Evolutionary conservation across 78 protist genomes (phyloP).

Genomic region (Dictyostelium purpureum): DNA sequence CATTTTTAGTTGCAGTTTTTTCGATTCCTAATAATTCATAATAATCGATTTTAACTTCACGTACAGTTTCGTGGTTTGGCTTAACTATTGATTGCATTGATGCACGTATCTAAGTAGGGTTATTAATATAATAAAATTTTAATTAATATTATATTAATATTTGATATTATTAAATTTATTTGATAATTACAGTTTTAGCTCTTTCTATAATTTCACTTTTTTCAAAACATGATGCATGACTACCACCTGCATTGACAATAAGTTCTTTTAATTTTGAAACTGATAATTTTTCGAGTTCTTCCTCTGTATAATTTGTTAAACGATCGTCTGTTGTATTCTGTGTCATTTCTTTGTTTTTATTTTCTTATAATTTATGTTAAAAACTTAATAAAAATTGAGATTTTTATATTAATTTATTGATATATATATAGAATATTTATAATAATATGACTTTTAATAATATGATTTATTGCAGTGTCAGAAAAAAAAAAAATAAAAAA

Average conservation of each 20-base stretch:
- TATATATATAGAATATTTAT: no score
- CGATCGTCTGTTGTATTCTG: background rate
- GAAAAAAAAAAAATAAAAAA: no score
- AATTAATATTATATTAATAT: background rate
- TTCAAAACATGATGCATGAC: background rate
- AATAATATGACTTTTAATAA: no score
- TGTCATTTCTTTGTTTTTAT: no score
- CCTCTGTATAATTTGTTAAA: background rate
- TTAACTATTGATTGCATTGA: constrained; percentile 30
- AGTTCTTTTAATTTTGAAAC: constrained; percentile 12
- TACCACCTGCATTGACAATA: background rate
- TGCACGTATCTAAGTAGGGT: background rate
- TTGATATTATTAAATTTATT: background rate
- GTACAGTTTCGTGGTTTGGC: background rate
- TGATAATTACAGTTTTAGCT: constrained; percentile 23
- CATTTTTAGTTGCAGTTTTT: constrained; percentile 35
- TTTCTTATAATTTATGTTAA: no score
- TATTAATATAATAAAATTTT: background rate
- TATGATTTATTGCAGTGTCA: no score
- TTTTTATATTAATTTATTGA: no score
- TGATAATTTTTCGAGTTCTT: background rate
- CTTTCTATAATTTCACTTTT: constrained; percentile 18
- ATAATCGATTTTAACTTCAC: constrained; percentile 13
- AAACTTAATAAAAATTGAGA: no score
- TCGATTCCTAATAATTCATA: constrained; percentile 37